Conservation (phyloP, 371 early-diverging fungal species). For the Sporodiniella umbellata region DNA sequence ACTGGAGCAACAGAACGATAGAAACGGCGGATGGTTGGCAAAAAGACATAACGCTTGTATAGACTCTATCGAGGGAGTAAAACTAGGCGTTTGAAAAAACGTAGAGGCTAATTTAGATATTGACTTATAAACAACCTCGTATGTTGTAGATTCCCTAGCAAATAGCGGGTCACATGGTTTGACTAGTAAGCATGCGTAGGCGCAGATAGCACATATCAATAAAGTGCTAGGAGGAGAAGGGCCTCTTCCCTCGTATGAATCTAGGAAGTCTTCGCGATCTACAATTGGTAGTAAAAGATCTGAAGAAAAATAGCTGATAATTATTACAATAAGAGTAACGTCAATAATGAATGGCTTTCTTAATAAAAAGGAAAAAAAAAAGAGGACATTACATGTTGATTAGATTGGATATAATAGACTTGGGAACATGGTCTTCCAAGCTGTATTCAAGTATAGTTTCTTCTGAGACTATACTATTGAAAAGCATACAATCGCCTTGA, state of each 20-base stretch:
- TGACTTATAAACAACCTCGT: constrained; percentile 26
- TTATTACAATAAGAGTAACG: neutral
- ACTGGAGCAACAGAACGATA: no score
- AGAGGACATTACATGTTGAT: constrained; percentile 19
- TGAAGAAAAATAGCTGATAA: constrained; percentile 28
- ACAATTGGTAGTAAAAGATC: constrained; percentile 33
- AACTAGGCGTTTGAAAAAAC: constrained; percentile 25
- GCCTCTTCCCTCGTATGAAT: constrained; percentile 30
- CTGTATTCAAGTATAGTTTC: constrained; percentile 25
- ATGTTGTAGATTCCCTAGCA: constrained; percentile 14
- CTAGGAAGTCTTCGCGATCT: constrained; percentile 29
- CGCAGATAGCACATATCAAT: constrained; percentile 37
- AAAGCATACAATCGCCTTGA: constrained; percentile 35
- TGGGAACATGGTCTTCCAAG: constrained; percentile 21
- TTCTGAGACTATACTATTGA: constrained; percentile 25
- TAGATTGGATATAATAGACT: constrained; percentile 21
- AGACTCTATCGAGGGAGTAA: constrained; percentile 31
- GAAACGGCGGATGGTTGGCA: constrained; percentile 36
- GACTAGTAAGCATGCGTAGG: constrained; percentile 31
- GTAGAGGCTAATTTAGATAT: constrained; percentile 25
- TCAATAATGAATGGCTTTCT: neutral
- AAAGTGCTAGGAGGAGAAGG: constrained; percentile 29
- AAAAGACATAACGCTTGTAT: constrained; percentile 40
- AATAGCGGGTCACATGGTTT: constrained; percentile 24
- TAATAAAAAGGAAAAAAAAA: no score